Evolutionary conservation across 805 yeast genomes (phyloP).

Genomic region (Maudiozyma turicensis): DNA sequence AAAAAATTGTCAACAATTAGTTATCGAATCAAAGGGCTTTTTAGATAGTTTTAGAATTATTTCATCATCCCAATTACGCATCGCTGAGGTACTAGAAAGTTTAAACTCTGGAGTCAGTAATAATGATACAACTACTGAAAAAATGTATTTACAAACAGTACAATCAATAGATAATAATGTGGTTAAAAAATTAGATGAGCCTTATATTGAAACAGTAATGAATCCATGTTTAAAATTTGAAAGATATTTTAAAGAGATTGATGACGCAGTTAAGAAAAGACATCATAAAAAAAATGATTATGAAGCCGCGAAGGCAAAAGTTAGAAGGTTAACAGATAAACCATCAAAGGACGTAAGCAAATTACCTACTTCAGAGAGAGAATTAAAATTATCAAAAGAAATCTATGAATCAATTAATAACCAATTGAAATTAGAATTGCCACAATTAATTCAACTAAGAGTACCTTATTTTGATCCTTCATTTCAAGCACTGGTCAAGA

Average conservation of each 20-base stretch:
- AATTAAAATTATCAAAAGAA: slow-evolving; percentile 58
- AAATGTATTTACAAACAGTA: slow-evolving; percentile 57
- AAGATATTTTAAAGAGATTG: slow-evolving; percentile 59
- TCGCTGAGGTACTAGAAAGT: slow-evolving; percentile 70
- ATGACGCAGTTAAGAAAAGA: slow-evolving; percentile 72
- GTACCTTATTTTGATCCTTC: slow-evolving; percentile 79
- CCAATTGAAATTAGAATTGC: slow-evolving; percentile 63
- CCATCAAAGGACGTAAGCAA: slow-evolving; percentile 77
- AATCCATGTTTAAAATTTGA: slow-evolving; percentile 67
- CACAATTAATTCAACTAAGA: slow-evolving; percentile 64
- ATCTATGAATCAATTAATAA: slow-evolving; percentile 61
- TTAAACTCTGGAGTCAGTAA: slow-evolving; percentile 52
- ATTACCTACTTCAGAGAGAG: slow-evolving; percentile 68
- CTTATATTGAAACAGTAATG: slow-evolving; percentile 73
- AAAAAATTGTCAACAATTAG: slow-evolving; percentile 57
- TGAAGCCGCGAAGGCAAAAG: slow-evolving; percentile 73
- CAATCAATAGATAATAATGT: slow-evolving; percentile 70
- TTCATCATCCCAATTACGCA: slow-evolving; percentile 71
- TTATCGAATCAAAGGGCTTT: slow-evolving; percentile 68
- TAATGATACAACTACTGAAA: slow-evolving; percentile 48
- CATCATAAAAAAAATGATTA: slow-evolving; percentile 67
- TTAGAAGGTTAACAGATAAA: slow-evolving; percentile 65
- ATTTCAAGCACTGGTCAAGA: slow-evolving; percentile 70
- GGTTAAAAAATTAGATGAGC: slow-evolving; percentile 71
- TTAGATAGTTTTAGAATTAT: slow-evolving; percentile 71